Percentiles rank a stretch among this genome's conserved stretches.
phyloP scores from a whole-genome alignment of 1,284 basidiomycete species.

The Rhodofomes roseus region DNA sequence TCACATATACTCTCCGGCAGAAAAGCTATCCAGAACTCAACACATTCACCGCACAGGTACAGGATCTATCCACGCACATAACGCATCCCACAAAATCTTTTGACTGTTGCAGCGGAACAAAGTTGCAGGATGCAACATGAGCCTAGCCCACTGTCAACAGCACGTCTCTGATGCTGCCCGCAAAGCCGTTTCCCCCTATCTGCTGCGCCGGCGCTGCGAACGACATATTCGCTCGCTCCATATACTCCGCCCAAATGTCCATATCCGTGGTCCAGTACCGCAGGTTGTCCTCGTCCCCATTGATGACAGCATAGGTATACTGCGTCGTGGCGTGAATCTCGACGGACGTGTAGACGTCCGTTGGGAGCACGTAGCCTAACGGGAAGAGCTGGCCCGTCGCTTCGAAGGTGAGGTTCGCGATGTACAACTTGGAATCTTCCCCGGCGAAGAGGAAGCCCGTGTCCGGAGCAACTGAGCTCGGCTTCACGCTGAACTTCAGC shows the following conservation, averaged over 20 bases:
- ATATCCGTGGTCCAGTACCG: constrained; percentile 34
- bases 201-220: constrained; percentile 39
- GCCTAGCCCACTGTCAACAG: neutral
- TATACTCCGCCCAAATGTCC: constrained; percentile 38
- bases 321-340: constrained; percentile 35
- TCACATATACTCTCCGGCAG: too few relatives aligned
- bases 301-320: constrained; percentile 33
- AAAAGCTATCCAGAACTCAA: too few relatives aligned
- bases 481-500: constrained; percentile 34
- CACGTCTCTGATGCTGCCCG: neutral
- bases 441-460: constrained; percentile 33
- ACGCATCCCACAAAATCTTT: too few relatives aligned
- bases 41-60: too few relatives aligned
- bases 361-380: constrained; percentile 28
- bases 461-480: constrained; percentile 11
- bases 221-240: constrained; percentile 39
- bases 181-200: constrained; percentile 30
- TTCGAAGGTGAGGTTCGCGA: constrained; percentile 37
- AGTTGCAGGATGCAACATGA: neutral
- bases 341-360: constrained; percentile 29
- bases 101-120: too few relatives aligned
- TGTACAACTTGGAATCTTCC: constrained; percentile 33
- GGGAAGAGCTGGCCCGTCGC: constrained; percentile 36
- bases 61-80: too few relatives aligned
- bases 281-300: constrained; percentile 20